A percentile compares a stretch with the other conserved stretches of the same genome.
These are phyloP conservation scores for Raffaelea albimanens DNA, from an alignment of 2,329 filamentous ascomycete genomes.

Conservation along the genomic window DNA sequence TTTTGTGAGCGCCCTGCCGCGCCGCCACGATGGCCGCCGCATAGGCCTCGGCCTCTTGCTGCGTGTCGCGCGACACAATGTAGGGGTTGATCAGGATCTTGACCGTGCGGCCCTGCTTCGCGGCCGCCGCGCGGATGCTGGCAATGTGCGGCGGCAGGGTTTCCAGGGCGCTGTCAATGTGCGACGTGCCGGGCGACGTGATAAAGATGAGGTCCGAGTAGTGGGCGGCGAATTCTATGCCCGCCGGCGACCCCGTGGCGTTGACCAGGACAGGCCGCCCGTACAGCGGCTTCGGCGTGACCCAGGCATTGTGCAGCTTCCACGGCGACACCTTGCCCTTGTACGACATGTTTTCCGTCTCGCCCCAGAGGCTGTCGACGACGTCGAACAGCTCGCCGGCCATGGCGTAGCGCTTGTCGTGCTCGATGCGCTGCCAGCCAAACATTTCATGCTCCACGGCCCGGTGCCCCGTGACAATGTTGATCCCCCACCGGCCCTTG, in stretches of 20 bases:
- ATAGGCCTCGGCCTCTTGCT: conserved; percentile 15
- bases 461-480: conserved; percentile 17
- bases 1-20: too few relatives aligned
- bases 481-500: conserved; percentile 17
- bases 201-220: conserved; percentile 17
- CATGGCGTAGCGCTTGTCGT: conserved; percentile 17
- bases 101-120: conserved; percentile 11
- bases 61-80: conserved; percentile 15
- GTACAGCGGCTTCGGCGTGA: conserved; percentile 15
- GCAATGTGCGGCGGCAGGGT: conserved; percentile 15
- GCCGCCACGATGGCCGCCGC: conserved; percentile 11
- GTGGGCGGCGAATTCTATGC: conserved; percentile 14
- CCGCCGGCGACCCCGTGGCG: conserved; percentile 14
- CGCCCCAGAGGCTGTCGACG: conserved; percentile 16
- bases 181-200: conserved; percentile 14
- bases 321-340: conserved; percentile 13
- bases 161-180: conserved; percentile 15
- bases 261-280: conserved; percentile 15
- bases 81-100: conserved; percentile 15
- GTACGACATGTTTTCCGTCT: conserved; percentile 15
- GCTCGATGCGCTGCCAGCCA: conserved; percentile 16
- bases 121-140: conserved; percentile 14
- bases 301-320: conserved; percentile 15
- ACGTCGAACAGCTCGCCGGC: conserved; percentile 15
- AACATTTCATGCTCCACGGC: conserved; percentile 17